Evolutionary conservation across 768 basidiomycete species (phyloP).

Genomic region (Tephrocybe sp.): DNA sequence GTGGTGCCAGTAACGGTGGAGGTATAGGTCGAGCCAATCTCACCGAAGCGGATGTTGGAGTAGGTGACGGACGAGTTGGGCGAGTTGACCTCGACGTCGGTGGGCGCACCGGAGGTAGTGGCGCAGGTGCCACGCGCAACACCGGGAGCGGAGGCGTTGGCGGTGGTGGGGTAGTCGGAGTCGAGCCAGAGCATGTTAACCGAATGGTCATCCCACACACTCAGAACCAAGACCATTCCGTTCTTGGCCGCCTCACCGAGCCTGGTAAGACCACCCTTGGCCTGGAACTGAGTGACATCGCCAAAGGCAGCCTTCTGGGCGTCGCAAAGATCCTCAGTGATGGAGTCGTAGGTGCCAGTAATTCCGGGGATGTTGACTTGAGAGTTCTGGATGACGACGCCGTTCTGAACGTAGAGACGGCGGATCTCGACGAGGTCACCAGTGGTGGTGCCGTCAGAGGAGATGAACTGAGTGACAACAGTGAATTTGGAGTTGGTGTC

Average conservation of each 20-base stretch:
- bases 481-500: slow-evolving; percentile 53
- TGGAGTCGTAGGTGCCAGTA: slow-evolving; percentile 26
- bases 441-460: slow-evolving; percentile 41
- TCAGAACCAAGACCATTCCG: no score
- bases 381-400: no score
- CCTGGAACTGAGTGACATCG: slow-evolving; percentile 44
- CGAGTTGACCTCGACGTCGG: slow-evolving; percentile 30
- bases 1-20: slow-evolving; percentile 2
- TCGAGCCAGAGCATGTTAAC: slow-evolving; percentile 27
- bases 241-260: slow-evolving; percentile 33
- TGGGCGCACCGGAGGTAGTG: slow-evolving; percentile 35
- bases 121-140: no score
- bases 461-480: slow-evolving; percentile 60
- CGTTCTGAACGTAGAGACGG: no score
- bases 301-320: slow-evolving; percentile 46
- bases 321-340: no score
- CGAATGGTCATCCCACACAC: slow-evolving; percentile 42
- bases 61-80: no score
- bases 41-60: no score
- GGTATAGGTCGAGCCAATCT: slow-evolving; percentile 9
- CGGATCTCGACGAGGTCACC: slow-evolving; percentile 52
- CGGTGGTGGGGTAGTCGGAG: slow-evolving; percentile 31
- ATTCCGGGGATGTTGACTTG: slow-evolving; percentile 57
- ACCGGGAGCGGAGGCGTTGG: slow-evolving; percentile 21
- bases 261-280: no score